Evolutionary conservation across 768 basidiomycete genomes (phyloP), one percentile per base, ranked within the genome.

Genomic region (Dacryopinax spathularia): DNA sequence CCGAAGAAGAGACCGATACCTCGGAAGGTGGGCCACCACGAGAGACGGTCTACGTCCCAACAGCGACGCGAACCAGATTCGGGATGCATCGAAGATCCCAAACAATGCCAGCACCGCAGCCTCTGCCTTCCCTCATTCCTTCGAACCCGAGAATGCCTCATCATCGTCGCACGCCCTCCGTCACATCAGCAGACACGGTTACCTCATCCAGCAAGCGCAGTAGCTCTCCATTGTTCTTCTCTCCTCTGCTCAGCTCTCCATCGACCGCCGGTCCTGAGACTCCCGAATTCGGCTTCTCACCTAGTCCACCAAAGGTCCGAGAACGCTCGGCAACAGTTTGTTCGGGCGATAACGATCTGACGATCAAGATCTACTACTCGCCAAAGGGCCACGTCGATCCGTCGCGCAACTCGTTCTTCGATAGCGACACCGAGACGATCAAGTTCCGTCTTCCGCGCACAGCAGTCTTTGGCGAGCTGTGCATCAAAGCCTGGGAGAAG

Each of bases 401-500:
- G 2, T 56, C 48, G 3, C 48, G 48, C 20, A 56, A 56, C 29
- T 56, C 48, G 25, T 56, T 27, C 48, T 56, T 56, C 48, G 48
- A 56, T 29, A 27, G 3, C 29, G 18, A 29, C 48, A 29, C 48
- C 12, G 48, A 56, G 29, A 56, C 48, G 22, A 29, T 56, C 25
- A 56, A 56, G 48, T 56, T 56, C 48, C 48, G 48, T 20, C 48
- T 56, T 18, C 48, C 48, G 5, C 48, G 48, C 3, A 56, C 48
- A 29, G 48, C 48, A 6, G 48, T 56, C 5, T 56, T 56, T 18
- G 48, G 48, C 48, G 48, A 56, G 29, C 48, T 56, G 48, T 56
- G 48, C 48, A 56, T 56, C 48, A 56, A 56, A 20, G 48, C 18
- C 29, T 56, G 48, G 48, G 48, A 56, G 48, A 56, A 56, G 48